Evolutionary conservation across 257 asterid species (phyloP), one percentile per base, ranked within the genome.

Genomic region (Primulina eburnea): DNA sequence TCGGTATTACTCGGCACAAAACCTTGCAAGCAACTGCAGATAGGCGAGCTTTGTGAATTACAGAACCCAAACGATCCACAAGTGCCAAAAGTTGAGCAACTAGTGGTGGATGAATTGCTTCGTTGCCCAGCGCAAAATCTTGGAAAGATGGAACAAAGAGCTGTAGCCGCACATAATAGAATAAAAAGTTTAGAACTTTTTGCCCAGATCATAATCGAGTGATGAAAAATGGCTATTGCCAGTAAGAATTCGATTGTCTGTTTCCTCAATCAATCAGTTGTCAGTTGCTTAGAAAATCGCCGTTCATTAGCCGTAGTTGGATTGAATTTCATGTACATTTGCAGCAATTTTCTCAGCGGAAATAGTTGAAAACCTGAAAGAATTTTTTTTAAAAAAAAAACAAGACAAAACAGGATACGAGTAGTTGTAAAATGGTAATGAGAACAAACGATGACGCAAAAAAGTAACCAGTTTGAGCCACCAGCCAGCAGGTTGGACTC

Each of bases 41-140:
- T 68, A 43, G 83, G 74, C 2, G 83, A 81, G 6, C 2, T 50
- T 40, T 38, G 74, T 0, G 85, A 32, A 73, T 87, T 58, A 78
- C 92, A 88, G 34, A 62, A 74, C 43, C 93, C 86, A 61, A 82
- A 84, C 4, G 78, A 68, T 7, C 93, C 95, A 21, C 93, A 88
- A 20, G 26, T 62, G 2, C 85, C 84, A 47, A 33, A 55, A 4
- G 69, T 12, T 2, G 58, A 75, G 70, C 83, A 75, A 28, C 32
- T 60, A 62, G 56, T 40, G 61, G 33, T 71, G 5, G 80, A 56
- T 0, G 80, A 18, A 16, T 43, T 60, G 18, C 16, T 74, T 58
- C 68, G 56, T 6, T 73, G 76, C 14, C 80, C 77, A 21, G 68
- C 6, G 75, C 77, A 70, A 32, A 68, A 71, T 34, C 28, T 28